phyloP scores from a whole-genome alignment of 306 rosid genomes.

The Albizia julibrissin region DNA sequence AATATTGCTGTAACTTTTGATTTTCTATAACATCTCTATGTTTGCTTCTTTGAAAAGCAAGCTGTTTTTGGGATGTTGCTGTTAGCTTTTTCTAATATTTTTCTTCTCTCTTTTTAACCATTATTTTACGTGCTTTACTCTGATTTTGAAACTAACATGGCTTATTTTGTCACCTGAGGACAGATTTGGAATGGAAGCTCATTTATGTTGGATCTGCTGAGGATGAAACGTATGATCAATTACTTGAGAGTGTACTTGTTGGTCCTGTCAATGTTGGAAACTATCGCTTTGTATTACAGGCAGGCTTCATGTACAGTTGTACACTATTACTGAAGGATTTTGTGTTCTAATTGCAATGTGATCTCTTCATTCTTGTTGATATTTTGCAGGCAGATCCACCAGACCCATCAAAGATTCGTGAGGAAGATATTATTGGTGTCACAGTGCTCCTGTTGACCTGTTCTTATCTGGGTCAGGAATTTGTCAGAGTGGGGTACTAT shows the following conservation, averaged over 20 bases:
- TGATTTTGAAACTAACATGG: slow-evolving; percentile 10
- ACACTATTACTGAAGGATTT: not conserved
- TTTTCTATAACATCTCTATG: not conserved
- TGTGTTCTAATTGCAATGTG: slow-evolving; percentile 5
- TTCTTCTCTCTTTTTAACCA: not conserved
- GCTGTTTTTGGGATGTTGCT: not conserved
- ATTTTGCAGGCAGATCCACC: slow-evolving; percentile 83
- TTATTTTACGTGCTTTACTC: not conserved
- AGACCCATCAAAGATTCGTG: slow-evolving; percentile 90
- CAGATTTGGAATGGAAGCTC: slow-evolving; percentile 97
- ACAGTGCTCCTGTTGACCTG: slow-evolving; percentile 82
- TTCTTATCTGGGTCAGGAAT: slow-evolving; percentile 89
- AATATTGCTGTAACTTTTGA: not conserved
- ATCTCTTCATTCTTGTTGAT: not conserved
- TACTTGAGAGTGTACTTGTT: slow-evolving; percentile 88
- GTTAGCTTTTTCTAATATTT: not conserved
- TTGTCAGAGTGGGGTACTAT: slow-evolving; percentile 84
- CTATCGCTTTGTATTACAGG: slow-evolving; percentile 87
- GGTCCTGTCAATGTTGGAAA: slow-evolving; percentile 95
- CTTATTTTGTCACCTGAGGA: slow-evolving; percentile 7
- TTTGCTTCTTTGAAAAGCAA: not conserved
- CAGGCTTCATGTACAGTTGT: slow-evolving; percentile 23
- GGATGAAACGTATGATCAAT: slow-evolving; percentile 91
- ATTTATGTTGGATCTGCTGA: slow-evolving; percentile 92
- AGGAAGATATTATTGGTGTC: slow-evolving; percentile 90